Base-by-base conservation (phyloP, 495 filamentous ascomycete species). In the Penicillium herquei region DNA sequence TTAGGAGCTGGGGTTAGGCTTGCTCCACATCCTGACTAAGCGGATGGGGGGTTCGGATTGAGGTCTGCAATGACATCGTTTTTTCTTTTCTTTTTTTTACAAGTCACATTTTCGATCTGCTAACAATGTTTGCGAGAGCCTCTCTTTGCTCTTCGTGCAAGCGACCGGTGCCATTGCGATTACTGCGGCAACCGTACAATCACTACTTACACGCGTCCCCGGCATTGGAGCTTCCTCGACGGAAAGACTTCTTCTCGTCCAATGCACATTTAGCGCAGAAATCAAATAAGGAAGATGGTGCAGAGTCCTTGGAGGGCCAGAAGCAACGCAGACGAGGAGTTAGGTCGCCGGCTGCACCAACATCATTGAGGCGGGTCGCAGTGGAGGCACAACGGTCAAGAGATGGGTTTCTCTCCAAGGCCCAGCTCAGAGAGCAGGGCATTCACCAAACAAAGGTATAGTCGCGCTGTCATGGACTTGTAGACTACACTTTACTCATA, bases 371-470 rank as follows among this genome's bases (percentile, higher is more conserved):
- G 30, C 71, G 80, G 55, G 82, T 85, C 16, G 82, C 82, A 11
- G 80, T 82, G 2, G 82, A 84, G 56, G 82, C 82, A 49, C 81
- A 85, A 65, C 74, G 81, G 52, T 83, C 81, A 8, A 79, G 72
- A 54, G 78, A 83, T 67, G 72, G 69, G 7, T 69, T 73, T 47
- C 55, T 70, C 10, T 70, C 71, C 6, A 77, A 71, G 26, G 62
- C 68, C 40, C 67, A 71, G 51, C 66, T 77, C 13, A 61, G 57
- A 44, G 75, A 78, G 62, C 68, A 73, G 49, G 76, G 73, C n/a
- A 52, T 76, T 46, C 42, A 74, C 58, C 73, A 73, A 37, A 72
- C 68, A 37, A 76, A 76, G 70, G 76, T 78, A 33, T n/a, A 6
- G 3, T 46, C 11, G 9, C 33, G 17, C 26, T 34, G 6, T 3